Evolutionary conservation across 148 eudicot species (phyloP), one percentile per base, ranked within the genome.

Genomic region (Cornus suecica): DNA sequence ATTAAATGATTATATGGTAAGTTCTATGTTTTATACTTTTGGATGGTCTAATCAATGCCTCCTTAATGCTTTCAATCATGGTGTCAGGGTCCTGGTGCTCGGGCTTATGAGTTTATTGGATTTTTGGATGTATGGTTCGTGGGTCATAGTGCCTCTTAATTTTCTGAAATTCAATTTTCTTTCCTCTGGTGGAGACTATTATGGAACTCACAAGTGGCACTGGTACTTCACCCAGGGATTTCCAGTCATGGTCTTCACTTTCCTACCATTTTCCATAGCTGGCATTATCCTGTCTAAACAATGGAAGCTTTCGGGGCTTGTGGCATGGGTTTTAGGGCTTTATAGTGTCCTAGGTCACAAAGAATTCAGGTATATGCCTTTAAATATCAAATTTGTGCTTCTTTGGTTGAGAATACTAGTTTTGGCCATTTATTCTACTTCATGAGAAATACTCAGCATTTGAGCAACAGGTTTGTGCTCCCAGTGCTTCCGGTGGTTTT

Each of bases 141-240:
- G 99, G 99, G 84, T 90, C 71, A 71, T 92, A 61, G 99, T 95
- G 23, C 99, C 97, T 78, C 83, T 89, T 41, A 95, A 95, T 75
- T 95, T 95, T 85, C 83, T 95, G 66, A 95, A 85, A 80, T 95
- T 95, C 90, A 95, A 95, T 86, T 91, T 95, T 82, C 86, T 95
- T 73, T 95, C 97, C 23, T 83, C 99, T 79, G 99, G 99, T 30
- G 99, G 97, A 76, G 97, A 95, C 91, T 95, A 95, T 78, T 95
- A 95, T 75, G 99, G 99, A 85, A 95, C 99, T 83, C 99, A 95
- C 76, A 76, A 76, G 27, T 95, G 97, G 97, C 97, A 95, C 79
- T 95, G 99, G 99, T 95, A 92, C 88, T 84, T 95, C 83, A 87
- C 88, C 34, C 97, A 95, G 84, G 99, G 99, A 58, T 95, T 92